Evolutionary conservation across 116 monocot genomes (phyloP).

Genomic region (Zostera marina): DNA sequence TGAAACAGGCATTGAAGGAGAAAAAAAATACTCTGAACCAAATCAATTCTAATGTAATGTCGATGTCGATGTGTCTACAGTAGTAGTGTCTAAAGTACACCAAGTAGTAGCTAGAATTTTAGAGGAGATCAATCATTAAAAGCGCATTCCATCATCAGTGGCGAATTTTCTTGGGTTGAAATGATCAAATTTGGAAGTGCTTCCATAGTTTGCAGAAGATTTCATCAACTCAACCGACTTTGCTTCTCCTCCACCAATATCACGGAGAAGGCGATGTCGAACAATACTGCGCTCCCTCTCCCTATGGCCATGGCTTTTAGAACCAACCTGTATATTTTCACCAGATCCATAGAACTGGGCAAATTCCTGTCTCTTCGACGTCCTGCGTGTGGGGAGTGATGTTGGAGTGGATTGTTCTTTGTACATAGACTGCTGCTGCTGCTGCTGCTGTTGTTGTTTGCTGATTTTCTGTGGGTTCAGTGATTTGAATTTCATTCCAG

Average conservation of each 20-base stretch:
- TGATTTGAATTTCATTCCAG: conserved; percentile 8
- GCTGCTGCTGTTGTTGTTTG: conserved; percentile 8
- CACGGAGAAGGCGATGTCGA: conserved; percentile 24
- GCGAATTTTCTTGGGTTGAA: conserved; percentile 67
- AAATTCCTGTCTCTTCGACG: conserved; percentile 73
- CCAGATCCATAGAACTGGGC: conserved; percentile 57
- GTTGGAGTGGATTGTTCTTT: conserved; percentile 48
- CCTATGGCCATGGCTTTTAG: conserved; percentile 60
- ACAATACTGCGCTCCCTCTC: conserved; percentile 47
- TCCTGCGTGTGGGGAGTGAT: conserved; percentile 36
- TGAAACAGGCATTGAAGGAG: too few species aligned
- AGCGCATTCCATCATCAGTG: conserved; percentile 11
- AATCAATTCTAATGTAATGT: too few species aligned
- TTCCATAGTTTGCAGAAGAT: conserved; percentile 18
- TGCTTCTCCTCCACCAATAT: conserved; percentile 17
- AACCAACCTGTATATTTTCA: conserved; percentile 30
- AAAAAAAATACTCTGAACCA: too few species aligned
- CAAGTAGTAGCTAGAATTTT: too few species aligned
- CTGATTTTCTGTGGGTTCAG: conserved; percentile 45
- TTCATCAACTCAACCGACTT: conserved; percentile 32
- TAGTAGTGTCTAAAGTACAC: too few species aligned
- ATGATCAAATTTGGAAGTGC: conserved; percentile 53
- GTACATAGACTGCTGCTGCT: too few species aligned
- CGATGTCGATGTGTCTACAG: too few species aligned
- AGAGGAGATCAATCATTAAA: background rate